phyloP scores from a whole-genome alignment of 768 basidiomycete genomes.

The Rhodosporidiobolus odoratus region DNA sequence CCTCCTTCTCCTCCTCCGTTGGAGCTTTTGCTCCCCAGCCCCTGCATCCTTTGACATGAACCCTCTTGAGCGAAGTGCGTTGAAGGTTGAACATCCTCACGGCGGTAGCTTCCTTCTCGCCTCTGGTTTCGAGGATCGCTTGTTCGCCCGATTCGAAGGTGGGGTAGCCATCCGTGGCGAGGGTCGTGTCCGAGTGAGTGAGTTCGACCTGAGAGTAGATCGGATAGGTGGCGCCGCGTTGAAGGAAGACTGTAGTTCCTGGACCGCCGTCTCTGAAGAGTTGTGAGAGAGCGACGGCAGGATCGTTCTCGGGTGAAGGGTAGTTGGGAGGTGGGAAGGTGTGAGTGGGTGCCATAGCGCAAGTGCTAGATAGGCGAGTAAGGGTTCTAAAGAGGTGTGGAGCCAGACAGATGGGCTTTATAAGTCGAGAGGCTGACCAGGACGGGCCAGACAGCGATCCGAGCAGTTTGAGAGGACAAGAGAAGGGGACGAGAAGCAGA shows the following conservation, averaged over 20 bases:
- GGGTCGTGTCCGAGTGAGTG: conserved; percentile 47
- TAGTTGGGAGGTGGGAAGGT: conserved; percentile 13
- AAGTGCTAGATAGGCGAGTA: not conserved
- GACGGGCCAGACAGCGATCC: no score
- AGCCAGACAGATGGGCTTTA: conserved; percentile 1
- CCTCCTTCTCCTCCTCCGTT: conserved; percentile 26
- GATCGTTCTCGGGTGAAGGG: conserved; percentile 18
- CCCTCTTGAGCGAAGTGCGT: conserved; percentile 19
- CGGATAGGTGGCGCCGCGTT: conserved; percentile 43
- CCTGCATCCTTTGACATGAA: conserved; percentile 34
- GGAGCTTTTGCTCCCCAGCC: conserved; percentile 33
- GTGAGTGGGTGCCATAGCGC: conserved; percentile 10
- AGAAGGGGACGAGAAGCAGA: no score
- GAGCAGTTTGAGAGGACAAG: no score
- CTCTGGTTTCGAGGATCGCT: conserved; percentile 44
- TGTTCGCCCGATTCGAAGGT: conserved; percentile 43
- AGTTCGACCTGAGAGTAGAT: conserved; percentile 47
- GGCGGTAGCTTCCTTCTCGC: conserved; percentile 43
- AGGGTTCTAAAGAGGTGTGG: conserved; percentile 1
- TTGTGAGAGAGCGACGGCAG: conserved; percentile 16
- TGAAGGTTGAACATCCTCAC: conserved; percentile 35
- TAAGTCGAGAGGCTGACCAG: not conserved
- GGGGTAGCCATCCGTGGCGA: conserved; percentile 50
- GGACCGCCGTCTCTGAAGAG: conserved; percentile 45
- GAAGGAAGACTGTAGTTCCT: conserved; percentile 46